phyloP scores from a whole-genome alignment of 2,329 filamentous ascomycete species.

The Colletotrichum theobromicola region DNA sequence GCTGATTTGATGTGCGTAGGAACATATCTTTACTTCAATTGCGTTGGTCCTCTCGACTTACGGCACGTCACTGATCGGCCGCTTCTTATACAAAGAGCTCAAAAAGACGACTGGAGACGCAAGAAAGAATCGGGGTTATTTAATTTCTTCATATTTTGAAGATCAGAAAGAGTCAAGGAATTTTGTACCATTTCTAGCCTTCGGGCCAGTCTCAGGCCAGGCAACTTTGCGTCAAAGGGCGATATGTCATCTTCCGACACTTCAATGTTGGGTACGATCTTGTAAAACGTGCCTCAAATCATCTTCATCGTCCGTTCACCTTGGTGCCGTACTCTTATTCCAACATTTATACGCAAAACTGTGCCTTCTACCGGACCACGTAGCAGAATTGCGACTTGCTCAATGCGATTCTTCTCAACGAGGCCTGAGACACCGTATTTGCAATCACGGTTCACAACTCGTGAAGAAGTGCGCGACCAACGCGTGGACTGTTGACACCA shows the following conservation, averaged over 20 bases:
- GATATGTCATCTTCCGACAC: too few relatives aligned
- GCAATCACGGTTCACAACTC: too few relatives aligned
- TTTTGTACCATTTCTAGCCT: too few relatives aligned
- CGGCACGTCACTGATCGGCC: not conserved
- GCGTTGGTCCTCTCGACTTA: too few relatives aligned
- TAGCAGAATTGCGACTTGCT: not conserved
- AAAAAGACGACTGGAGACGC: rapidly evolving
- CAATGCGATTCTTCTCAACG: not conserved
- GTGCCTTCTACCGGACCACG: not conserved
- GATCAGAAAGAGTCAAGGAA: rapidly evolving
- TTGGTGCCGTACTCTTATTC: not conserved
- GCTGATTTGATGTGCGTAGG: not conserved
- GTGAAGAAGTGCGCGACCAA: too few relatives aligned
- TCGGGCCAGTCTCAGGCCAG: too few relatives aligned
- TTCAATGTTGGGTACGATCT: not conserved
- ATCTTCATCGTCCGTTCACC: not conserved
- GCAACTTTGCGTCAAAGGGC: not conserved
- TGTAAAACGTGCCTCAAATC: not conserved
- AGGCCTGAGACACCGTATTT: not conserved
- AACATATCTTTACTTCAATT: too few relatives aligned
- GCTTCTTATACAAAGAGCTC: rapidly evolving
- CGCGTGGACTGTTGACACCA: not conserved
- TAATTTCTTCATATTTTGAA: rapidly evolving
- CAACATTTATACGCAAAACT: not conserved
- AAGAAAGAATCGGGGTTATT: not conserved